Evolutionary conservation across 805 yeast genomes (phyloP), one percentile per base, ranked within the genome.

Genomic region (Wickerhamomyces alni): DNA sequence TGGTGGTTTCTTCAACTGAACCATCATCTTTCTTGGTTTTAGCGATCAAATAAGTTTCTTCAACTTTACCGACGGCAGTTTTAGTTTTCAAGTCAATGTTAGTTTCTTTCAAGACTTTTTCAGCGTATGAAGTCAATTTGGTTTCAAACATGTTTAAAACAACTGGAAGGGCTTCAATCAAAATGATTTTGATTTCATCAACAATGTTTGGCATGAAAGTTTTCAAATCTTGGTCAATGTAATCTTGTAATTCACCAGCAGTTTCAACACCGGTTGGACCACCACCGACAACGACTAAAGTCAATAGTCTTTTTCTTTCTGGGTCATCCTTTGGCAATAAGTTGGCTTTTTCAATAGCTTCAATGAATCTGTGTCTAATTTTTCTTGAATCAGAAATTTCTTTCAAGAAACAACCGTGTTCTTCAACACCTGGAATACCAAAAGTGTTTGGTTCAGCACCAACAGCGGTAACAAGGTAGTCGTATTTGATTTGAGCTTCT

Each of bases 211-310:
- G 96, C 69, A 86, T 80, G 78, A 87, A 85, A 65, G 82, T 84
- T 60, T 73, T 72, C 63, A 89, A 71, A 65, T 89, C 97, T 65
- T 88, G 94, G 61, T 83, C 87, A 46, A 88, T 87, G 67, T 87
- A 89, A 66, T 89, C 97, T 67, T 87, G 95, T 56, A 89, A 69
- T 65, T 89, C 97, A 62, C 95, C 97, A 45, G 97, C 96, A 50
- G 88, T 83, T 68, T 88, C 97, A 43, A 88, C 96, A 70, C 97
- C 97, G 33, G 97, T 88, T 59, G 97, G 97, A 50, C 97, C 97
- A 66, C 96, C 97, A 55, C 97, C 97, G 53, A 91, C 93, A 43
- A 89, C 95, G 39, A 89, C 91, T 45, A 87, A 74, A 43, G 85
- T 83, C 63, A 89, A 72, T 51, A 89, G 73, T 63, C 96, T 80